Evolutionary conservation across 1,139 yeast genomes (phyloP), one percentile per base, ranked within the genome.

Genomic region (Zygosaccharomyces pseudobailii): DNA sequence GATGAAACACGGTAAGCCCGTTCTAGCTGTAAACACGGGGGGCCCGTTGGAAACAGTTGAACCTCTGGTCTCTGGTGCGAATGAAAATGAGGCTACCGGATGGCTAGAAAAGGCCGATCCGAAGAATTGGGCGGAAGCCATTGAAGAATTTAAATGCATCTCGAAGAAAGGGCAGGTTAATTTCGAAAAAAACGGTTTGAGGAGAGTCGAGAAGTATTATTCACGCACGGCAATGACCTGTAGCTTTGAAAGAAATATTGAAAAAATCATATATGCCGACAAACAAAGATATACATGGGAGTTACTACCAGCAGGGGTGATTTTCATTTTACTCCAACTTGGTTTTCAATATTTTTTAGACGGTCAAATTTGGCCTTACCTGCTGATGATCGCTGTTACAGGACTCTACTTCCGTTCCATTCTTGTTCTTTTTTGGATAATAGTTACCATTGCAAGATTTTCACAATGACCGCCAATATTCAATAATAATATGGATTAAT

Each of bases 21-120:
- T 89, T 0, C 70, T 94, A 47, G 97, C 96, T 0, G 82, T 85
- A 2, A 80, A 87, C 60, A 82, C 81, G 40, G 99, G 98, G 13
- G 99, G 99, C 0, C 98, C 98, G 0, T 68, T 84, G 27, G 99
- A 92, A 63, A 85, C 96, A 0, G 74, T 92, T 8, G 74, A 75
- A 1, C 66, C 78, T 33, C 70, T 70, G 47, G 40, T 42, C 5
- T 48, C 52, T 7, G 70, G 68, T 38, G 68, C 69, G 1, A 64
- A 69, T 43, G 67, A 68, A 1, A 67, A 77, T 46, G 63, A 69
- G 3, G 84, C 84, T 13, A 89, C 96, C 0, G 98, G 98, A 0
- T 92, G 86, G 77, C 74, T 82, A 28, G 76, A 81, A 30, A 74
- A 74, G 3, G 73, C 85, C 1, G 76, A 76, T 42, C 71, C 74